Evolutionary conservation across 768 basidiomycete species (phyloP), one percentile per base, ranked within the genome.

Genomic region (Hydnum rufescens): DNA sequence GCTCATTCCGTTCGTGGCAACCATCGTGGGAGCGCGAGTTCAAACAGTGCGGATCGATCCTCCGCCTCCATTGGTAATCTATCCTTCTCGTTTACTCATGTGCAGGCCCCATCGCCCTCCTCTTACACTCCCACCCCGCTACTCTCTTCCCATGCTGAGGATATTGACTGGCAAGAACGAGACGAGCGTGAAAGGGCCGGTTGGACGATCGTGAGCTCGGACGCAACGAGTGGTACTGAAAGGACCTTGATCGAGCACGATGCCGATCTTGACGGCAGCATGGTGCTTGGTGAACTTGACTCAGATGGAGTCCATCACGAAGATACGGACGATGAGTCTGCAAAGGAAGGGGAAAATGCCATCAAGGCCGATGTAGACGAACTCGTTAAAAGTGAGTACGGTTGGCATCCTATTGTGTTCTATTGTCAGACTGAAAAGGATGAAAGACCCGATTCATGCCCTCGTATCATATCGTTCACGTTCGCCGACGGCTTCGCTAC

Each of bases 71-170:
- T 26, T 8, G 55, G 56, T 28, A 53, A 77, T 28, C 70, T 86
- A 22, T 74, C 80, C 31, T 81, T 79, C 57, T 86, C 83, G 5
- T 88, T 83, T 64, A 88, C 84, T 46, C 82, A 87, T 64, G 66
- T 88, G 32, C 73, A 71, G 57, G 76, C 77, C 2, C 84, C 83
- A 23, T 76, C 77, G 63, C 76, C 80, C 26, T 75, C 78, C 55
- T 85, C 83, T 16, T 85, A 85, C 64, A 77, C 80, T 22, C 71
- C 77, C 30, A 74, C 70, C 58, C 46, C 49, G 22, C 4, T 56
- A 19, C 26, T 42, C 30, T 5, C 55, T 26, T 47, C 42, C 13
- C 39, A 28, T 34, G 56, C 64, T 39, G 74, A 75, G 49, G 78
- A 43, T 32, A 51, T n/a, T 2, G 52, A 43, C 36, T 51, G 19